phyloP scores from a whole-genome alignment of 331 rosid species.

The Phaseolus coccineus region DNA sequence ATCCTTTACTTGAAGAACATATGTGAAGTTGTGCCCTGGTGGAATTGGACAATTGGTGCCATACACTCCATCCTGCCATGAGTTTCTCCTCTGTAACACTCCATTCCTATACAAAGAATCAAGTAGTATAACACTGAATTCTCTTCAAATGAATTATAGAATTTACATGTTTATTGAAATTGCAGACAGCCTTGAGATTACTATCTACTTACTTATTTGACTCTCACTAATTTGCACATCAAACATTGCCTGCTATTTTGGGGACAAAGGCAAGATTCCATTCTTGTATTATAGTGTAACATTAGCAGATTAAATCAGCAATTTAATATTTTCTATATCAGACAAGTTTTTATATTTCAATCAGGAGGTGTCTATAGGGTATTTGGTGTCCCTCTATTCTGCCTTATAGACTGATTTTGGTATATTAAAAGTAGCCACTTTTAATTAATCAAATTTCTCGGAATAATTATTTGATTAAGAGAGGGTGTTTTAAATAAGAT shows the following conservation, averaged over 20 bases:
- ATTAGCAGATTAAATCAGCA: background rate
- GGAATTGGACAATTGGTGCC: constrained; percentile 89
- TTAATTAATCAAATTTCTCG: background rate
- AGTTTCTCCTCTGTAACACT: constrained; percentile 80
- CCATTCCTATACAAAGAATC: constrained; percentile 65
- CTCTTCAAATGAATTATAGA: background rate
- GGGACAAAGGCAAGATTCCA: background rate
- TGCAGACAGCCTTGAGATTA: background rate
- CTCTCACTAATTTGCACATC: background rate
- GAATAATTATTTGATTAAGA: background rate
- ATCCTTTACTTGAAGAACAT: constrained; percentile 82
- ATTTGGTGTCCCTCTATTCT: too few relatives aligned
- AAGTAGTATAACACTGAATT: background rate
- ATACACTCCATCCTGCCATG: constrained; percentile 92
- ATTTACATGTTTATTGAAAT: background rate
- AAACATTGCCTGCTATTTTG: background rate
- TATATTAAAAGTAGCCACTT: background rate
- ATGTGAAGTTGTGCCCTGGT: constrained; percentile 84
- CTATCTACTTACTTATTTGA: background rate
- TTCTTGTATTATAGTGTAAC: background rate
- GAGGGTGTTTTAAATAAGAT: background rate
- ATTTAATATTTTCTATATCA: background rate
- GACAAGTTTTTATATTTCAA: background rate
- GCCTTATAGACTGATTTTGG: too few relatives aligned
- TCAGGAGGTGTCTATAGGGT: background rate